These are phyloP conservation scores for Hemerocallis citrina DNA, from an alignment of 106 monocot genomes.

Conservation along the genomic window DNA sequence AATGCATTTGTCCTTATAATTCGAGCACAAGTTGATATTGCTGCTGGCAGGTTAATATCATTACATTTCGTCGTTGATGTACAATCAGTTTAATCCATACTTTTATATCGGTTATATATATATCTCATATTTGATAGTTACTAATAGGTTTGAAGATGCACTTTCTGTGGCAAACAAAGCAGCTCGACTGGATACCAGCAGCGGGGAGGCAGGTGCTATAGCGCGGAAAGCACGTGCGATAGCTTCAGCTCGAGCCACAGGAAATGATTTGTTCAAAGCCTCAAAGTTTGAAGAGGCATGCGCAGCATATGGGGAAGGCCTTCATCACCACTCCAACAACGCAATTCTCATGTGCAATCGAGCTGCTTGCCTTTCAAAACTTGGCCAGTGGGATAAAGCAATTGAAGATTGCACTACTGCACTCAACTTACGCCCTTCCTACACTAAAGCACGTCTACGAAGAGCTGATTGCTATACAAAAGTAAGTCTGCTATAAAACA, in stretches of 20 bases:
- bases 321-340: constrained; percentile 39
- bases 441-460: constrained; percentile 42
- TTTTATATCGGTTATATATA: neutral
- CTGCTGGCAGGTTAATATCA: constrained; percentile 33
- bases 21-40: constrained; percentile 40
- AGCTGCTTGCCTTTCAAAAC: constrained; percentile 43
- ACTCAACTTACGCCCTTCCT: constrained; percentile 34
- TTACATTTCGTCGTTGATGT: too few relatives aligned
- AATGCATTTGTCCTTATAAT: constrained; percentile 29
- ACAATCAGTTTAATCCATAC: neutral
- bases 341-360: constrained; percentile 57
- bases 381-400: constrained; percentile 43
- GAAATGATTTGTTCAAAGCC: constrained; percentile 48
- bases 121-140: neutral
- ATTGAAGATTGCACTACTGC: constrained; percentile 40
- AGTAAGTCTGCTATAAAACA: constrained; percentile 23
- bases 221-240: constrained; percentile 14
- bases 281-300: constrained; percentile 41
- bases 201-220: constrained; percentile 18
- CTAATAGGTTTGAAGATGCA: constrained; percentile 47
- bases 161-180: constrained; percentile 26
- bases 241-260: constrained; percentile 19
- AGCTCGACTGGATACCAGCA: constrained; percentile 27
- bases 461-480: constrained; percentile 56
- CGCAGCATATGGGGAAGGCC: constrained; percentile 35